Conservation (phyloP, 2,329 filamentous ascomycete genomes). For the Paraphoma sp. region DNA sequence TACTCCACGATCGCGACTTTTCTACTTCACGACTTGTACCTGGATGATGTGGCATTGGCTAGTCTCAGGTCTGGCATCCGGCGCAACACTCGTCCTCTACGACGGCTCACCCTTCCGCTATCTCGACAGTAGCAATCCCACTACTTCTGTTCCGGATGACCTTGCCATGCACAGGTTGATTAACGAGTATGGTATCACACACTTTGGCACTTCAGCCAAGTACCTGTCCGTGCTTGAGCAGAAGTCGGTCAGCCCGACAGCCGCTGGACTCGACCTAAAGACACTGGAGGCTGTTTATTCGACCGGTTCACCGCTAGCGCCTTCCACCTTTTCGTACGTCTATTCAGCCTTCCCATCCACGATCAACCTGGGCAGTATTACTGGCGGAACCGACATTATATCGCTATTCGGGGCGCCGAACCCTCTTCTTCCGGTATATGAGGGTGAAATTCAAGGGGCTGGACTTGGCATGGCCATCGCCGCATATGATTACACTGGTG, state of each 20-base stretch:
- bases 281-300: slow-evolving; percentile 87
- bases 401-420: slow-evolving; percentile 91
- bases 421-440: slow-evolving; percentile 56
- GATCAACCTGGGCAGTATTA: slow-evolving; percentile 92
- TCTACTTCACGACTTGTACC: slow-evolving; percentile 93
- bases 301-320: slow-evolving; percentile 88
- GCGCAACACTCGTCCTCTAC: slow-evolving; percentile 85
- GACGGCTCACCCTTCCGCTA: slow-evolving; percentile 86
- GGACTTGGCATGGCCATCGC: slow-evolving; percentile 60
- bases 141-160: slow-evolving; percentile 68
- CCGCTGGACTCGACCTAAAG: slow-evolving; percentile 58
- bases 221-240: slow-evolving; percentile 92
- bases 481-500: slow-evolving; percentile 60
- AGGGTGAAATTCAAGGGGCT: slow-evolving; percentile 58
- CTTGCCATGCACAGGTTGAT: slow-evolving; percentile 84
- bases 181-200: slow-evolving; percentile 80
- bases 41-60: slow-evolving; percentile 99
- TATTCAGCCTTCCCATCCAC: slow-evolving; percentile 80
- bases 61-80: slow-evolving; percentile 81
- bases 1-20: slow-evolving; percentile 72
- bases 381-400: slow-evolving; percentile 95
- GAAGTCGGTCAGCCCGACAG: slow-evolving; percentile 53
- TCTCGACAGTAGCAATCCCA: slow-evolving; percentile 46
- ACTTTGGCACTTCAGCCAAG: slow-evolving; percentile 94
- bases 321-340: slow-evolving; percentile 90